Conservation (phyloP, 2,329 filamentous ascomycete genomes). For the Neophaeococcomyces aloes region DNA sequence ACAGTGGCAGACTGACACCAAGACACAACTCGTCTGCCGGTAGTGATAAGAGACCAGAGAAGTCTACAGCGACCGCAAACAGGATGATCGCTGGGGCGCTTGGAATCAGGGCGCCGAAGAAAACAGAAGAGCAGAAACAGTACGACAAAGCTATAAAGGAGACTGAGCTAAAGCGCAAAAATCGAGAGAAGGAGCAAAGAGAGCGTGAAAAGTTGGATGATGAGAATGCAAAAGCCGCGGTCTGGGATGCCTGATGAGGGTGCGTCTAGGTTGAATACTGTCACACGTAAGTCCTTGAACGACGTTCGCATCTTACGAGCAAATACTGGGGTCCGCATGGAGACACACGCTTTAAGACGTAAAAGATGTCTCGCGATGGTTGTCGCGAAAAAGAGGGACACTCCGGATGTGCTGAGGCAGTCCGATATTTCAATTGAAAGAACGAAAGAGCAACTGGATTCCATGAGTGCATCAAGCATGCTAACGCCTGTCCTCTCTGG, state of each 20-base stretch:
- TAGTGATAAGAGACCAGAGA: constrained; percentile 54
- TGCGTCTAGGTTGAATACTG: too few species aligned
- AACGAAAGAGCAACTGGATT: too few species aligned
- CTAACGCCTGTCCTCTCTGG: too few species aligned
- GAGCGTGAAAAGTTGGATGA: constrained; percentile 51
- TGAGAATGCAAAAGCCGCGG: constrained; percentile 66
- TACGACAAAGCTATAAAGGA: constrained; percentile 75
- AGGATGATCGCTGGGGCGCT: constrained; percentile 82
- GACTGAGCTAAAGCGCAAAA: constrained; percentile 68
- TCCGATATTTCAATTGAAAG: too few species aligned
- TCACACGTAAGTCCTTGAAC: too few species aligned
- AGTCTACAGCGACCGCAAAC: constrained; percentile 82
- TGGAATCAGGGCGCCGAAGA: constrained; percentile 67
- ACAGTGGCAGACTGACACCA: constrained; percentile 13
- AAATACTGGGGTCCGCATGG: too few species aligned
- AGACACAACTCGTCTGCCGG: neutral
- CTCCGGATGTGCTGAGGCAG: too few species aligned
- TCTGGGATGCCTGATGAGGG: constrained; percentile 64
- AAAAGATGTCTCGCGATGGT: too few species aligned
- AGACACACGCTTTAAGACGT: too few species aligned
- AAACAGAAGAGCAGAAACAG: constrained; percentile 70
- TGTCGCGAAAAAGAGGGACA: too few species aligned
- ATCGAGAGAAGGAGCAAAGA: constrained; percentile 60
- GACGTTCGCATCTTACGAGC: too few species aligned
- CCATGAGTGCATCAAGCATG: too few species aligned